Base-by-base conservation (phyloP, 768 basidiomycete genomes). In the Amyloporia xantha region DNA sequence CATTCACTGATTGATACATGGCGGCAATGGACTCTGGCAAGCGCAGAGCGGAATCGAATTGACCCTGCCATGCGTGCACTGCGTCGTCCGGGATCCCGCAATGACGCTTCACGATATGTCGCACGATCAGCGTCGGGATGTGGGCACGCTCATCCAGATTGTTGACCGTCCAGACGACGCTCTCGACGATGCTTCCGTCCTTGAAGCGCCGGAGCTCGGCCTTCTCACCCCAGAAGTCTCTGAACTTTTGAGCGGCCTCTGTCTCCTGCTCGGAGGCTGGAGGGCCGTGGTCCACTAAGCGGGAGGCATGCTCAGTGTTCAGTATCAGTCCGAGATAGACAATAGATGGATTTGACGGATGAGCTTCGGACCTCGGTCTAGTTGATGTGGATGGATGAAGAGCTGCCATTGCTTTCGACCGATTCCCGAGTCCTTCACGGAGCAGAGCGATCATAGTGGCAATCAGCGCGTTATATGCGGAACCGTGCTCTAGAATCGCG, bases 191-290 rank as follows among this genome's bases (percentile, higher is more conserved):
- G 15, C 85, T 77, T 1, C 95, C 95, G 58, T 99, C 94, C 65
- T 97, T 94, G 74, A 99, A 99, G 33, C 94, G 79, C 5, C 96
- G 78, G 15, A 97, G 71, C 61, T 98, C 95, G 0, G 93, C 84
- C 64, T 92, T 95, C 33, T 78, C 71, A 0, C 94, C 95, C 96
- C 96, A 99, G 55, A 98, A 71, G 4, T 80, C 76, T 20, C 84
- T 80, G 74, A 96, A 99, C 2, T 70, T 72, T 39, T 75, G 67
- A 0, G 76, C 71, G 4, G 66, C 72, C 9, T 69, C 63, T 20
- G 72, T 67, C 43, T 84, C 74, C 37, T 73, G 61, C 33, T 84
- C 81, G 10, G 81, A 81, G 44, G 81, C 87, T 0, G 84, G 63
- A 1, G 95, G 95, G 2, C 95, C 95, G 53, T 93, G 89, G 58